Base-by-base conservation (phyloP, 2,329 filamentous ascomycete species). In the Stachybotrys chlorohalonatus region DNA sequence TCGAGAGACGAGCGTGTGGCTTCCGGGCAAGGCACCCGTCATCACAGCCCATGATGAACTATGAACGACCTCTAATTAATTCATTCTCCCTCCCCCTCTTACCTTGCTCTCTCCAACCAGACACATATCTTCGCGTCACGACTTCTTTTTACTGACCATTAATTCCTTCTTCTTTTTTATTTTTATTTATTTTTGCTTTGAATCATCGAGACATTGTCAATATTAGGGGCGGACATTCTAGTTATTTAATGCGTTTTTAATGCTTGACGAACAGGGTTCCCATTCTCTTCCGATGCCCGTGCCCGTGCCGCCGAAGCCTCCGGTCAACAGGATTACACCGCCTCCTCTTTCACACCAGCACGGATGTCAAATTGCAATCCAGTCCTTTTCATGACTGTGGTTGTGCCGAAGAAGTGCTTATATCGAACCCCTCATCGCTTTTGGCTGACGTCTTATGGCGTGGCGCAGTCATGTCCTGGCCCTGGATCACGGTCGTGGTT, bases 381-480 rank as follows among this genome's bases (percentile, higher is more conserved):
- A 83, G 86, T 85, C 85, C 72, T 72, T 24, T 70, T 71, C 74
- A 85, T 96, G 89, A 87, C 89, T 91, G 84, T 79, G 82, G 84
- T 92, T 94, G 92, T 90, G 92, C 91, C 91, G 89, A 92, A 95
- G 90, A 95, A 90, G 90, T 96, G 91, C 91, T 94, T 83, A 95
- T 79, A 94, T 81, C 68, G 71, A 85, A 70, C 59, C 56, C 56
- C 24, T 54, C 57, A 60, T 65, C 63, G 63, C 64, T 66, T 58
- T 62, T 61, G 54, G 66, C 61, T 60, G 64, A 61, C 63, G 59
- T 60, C 58, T 57, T 59, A 57, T 57, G 59, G 61, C 62, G 52
- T 57, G 63, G 60, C 62, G 60, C 63, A 61, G 58, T 55, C 54
- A 58, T 57, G 59, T 56, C 57, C 53, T 54, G 47, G 61, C 55